phyloP scores from a whole-genome alignment of 176 grass and related monocot species.

The Luzula sylvatica region DNA sequence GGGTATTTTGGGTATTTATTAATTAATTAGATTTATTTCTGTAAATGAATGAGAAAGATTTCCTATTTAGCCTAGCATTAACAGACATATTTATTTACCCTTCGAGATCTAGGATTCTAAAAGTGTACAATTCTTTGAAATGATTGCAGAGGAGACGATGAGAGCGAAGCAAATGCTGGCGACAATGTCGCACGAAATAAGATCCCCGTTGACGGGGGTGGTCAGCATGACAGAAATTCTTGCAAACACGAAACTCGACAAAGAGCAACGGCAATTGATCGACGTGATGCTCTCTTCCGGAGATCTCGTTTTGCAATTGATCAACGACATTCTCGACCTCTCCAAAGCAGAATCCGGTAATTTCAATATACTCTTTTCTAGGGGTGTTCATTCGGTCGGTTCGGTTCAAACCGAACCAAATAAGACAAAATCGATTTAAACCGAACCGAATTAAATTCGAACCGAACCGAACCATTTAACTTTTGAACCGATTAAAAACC shows the following conservation, averaged over 20 bases:
- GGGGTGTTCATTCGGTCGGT: too few species aligned
- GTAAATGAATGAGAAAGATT: too few species aligned
- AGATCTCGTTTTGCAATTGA: slow-evolving; percentile 88
- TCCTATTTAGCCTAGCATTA: too few species aligned
- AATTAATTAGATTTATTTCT: too few species aligned
- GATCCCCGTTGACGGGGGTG: slow-evolving; percentile 86
- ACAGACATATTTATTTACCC: too few species aligned
- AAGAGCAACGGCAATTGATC: slow-evolving; percentile 68
- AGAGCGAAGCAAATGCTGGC: slow-evolving; percentile 96
- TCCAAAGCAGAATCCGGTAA: slow-evolving; percentile 98
- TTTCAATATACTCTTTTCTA: not conserved
- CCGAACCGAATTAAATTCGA: not conserved
- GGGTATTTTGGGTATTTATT: too few species aligned
- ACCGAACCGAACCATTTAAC: too few species aligned
- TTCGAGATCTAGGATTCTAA: too few species aligned
- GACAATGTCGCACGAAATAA: slow-evolving; percentile 97
- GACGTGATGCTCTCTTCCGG: slow-evolving; percentile 97
- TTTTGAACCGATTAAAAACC: too few species aligned
- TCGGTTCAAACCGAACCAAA: too few species aligned
- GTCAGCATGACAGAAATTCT: slow-evolving; percentile 94
- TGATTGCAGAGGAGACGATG: slow-evolving; percentile 81
- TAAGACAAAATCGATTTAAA: too few species aligned
- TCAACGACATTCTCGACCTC: slow-evolving; percentile 97
- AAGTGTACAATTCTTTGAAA: not conserved
- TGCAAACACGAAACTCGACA: slow-evolving; percentile 56